Percentiles rank a stretch among this genome's conserved stretches.
Evolutionary conservation across 2,329 filamentous ascomycete species (phyloP).

Genomic region (Ophiosphaerella narmari): DNA sequence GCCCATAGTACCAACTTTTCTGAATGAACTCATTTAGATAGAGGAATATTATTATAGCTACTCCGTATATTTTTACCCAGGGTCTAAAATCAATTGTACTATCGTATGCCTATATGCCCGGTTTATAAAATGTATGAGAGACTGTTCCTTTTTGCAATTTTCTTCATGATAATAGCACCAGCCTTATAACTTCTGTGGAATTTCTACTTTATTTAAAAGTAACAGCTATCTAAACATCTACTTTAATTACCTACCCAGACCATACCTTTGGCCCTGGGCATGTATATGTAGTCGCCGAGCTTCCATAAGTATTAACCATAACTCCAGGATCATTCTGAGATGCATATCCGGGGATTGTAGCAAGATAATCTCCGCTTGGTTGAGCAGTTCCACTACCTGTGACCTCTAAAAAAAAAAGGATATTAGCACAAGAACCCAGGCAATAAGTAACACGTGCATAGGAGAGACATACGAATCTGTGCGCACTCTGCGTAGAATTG

Average conservation of each 20-base stretch:
- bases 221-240: too few species aligned
- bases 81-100: too few species aligned
- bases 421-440: neutral
- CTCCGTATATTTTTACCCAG: too few species aligned
- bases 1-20: neutral
- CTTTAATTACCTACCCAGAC: conserved; percentile 44
- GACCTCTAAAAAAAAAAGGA: conserved; percentile 46
- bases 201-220: neutral
- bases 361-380: conserved; percentile 50
- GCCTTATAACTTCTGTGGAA: neutral
- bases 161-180: too few species aligned
- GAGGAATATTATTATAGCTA: too few species aligned
- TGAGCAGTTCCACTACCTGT: conserved; percentile 54
- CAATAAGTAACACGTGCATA: too few species aligned
- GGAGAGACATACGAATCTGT: conserved; percentile 35
- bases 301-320: conserved; percentile 57
- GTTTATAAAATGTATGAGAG: too few species aligned
- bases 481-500: conserved; percentile 64
- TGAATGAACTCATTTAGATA: too few species aligned
- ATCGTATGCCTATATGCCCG: too few species aligned
- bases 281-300: conserved; percentile 53
- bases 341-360: conserved; percentile 51
- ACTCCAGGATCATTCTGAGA: conserved; percentile 55
- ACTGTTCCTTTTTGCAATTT: too few species aligned
- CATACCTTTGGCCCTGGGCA: conserved; percentile 56